phyloP scores from a whole-genome alignment of 164 flowering plant genomes.

The Magnolia kwangsiensis region DNA sequence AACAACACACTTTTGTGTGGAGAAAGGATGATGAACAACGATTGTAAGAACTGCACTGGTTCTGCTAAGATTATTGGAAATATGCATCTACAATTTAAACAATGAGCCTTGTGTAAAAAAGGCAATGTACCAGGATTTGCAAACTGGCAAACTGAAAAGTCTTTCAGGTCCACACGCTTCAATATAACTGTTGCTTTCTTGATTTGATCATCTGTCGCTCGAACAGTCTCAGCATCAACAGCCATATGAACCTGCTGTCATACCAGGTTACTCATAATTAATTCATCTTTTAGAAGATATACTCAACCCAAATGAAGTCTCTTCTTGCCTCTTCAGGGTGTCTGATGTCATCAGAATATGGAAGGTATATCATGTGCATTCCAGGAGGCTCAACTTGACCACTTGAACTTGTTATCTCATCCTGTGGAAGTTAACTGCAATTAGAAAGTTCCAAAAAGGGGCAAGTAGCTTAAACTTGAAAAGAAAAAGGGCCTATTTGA shows the following conservation, averaged over 20 bases:
- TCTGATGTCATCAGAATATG: constrained; percentile 89
- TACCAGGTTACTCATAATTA: constrained; percentile 2
- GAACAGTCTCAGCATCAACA: constrained; percentile 33
- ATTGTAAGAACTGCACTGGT: background rate
- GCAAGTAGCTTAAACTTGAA: background rate
- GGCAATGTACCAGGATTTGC: constrained; percentile 70
- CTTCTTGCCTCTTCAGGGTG: constrained; percentile 73
- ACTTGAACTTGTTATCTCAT: constrained; percentile 55
- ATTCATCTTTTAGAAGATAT: background rate
- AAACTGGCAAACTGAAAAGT: constrained; percentile 92
- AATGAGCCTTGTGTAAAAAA: background rate
- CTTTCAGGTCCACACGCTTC: constrained; percentile 74
- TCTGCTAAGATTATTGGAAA: background rate
- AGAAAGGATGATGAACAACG: background rate
- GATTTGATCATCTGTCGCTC: constrained; percentile 75
- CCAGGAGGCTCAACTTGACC: constrained; percentile 99
- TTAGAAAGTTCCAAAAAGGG: background rate
- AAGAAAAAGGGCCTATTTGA: background rate
- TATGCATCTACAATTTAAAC: background rate
- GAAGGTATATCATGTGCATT: constrained; percentile 97
- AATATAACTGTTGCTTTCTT: constrained; percentile 62
- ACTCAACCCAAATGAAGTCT: background rate
- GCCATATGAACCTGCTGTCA: constrained; percentile 50
- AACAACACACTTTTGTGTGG: too few species aligned
- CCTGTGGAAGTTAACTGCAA: constrained; percentile 40